Conservation (phyloP, 208 protist genomes). For the Leishmania major region DNA sequence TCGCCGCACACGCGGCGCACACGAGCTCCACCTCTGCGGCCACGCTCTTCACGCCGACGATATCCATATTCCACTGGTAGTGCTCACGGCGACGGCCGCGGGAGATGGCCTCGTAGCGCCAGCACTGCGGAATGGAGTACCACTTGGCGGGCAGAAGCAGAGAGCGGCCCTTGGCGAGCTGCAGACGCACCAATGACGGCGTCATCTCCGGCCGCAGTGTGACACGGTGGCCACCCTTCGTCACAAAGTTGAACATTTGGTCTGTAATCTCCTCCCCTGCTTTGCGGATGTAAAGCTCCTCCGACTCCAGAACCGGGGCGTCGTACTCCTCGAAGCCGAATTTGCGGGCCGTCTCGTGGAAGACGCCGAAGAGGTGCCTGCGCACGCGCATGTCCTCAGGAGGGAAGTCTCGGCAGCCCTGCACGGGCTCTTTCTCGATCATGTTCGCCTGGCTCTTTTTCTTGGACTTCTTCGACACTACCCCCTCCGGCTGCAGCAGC, state of each 20-base stretch:
- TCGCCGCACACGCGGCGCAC: slow-evolving; percentile 80
- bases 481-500: slow-evolving; percentile 41
- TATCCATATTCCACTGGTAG: slow-evolving; percentile 98
- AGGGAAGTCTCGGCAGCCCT: slow-evolving; percentile 95
- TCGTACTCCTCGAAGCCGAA: slow-evolving; percentile 97
- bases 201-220: slow-evolving; percentile 97
- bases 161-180: slow-evolving; percentile 88
- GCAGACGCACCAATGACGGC: slow-evolving; percentile 91
- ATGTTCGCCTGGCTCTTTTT: slow-evolving; percentile 90
- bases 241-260: slow-evolving; percentile 97
- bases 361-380: slow-evolving; percentile 92
- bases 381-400: slow-evolving; percentile 94
- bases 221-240: slow-evolving; percentile 92
- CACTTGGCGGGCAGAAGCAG: slow-evolving; percentile 94
- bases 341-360: slow-evolving; percentile 70
- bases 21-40: slow-evolving; percentile 95
- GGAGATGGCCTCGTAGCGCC: slow-evolving; percentile 96
- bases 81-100: slow-evolving; percentile 95
- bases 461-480: slow-evolving; percentile 78
- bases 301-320: slow-evolving; percentile 94
- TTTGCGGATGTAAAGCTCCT: slow-evolving; percentile 95
- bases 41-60: slow-evolving; percentile 91
- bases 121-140: slow-evolving; percentile 96
- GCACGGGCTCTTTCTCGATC: slow-evolving; percentile 92
- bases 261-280: slow-evolving; percentile 96